These are phyloP conservation scores for Pseudocercospora pini-densiflorae DNA, from an alignment of 2,329 filamentous ascomycete species.

Conservation along the genomic window DNA sequence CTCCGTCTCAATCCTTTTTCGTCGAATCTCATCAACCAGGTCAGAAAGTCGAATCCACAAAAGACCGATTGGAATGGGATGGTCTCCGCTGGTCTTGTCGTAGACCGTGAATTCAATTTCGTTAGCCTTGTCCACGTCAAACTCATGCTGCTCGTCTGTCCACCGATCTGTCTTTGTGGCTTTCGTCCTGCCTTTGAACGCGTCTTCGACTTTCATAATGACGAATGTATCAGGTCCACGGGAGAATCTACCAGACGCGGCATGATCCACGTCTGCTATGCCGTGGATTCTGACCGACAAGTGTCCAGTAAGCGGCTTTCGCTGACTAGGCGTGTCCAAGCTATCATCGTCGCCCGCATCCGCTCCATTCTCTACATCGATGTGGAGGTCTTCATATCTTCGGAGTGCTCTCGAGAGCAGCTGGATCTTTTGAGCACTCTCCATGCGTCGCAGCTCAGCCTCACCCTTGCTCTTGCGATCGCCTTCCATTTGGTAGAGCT, in stretches of 20 bases:
- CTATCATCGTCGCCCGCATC: slow-evolving; percentile 79
- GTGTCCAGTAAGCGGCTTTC: slow-evolving; percentile 93
- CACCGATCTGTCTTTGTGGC: slow-evolving; percentile 85
- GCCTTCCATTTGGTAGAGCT: slow-evolving; percentile 95
- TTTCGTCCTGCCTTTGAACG: slow-evolving; percentile 84
- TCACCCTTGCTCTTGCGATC: slow-evolving; percentile 95
- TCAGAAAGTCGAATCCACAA: slow-evolving; percentile 97
- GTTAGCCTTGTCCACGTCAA: slow-evolving; percentile 97
- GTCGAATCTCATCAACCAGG: slow-evolving; percentile 94
- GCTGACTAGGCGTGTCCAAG: slow-evolving; percentile 90
- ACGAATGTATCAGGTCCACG: slow-evolving; percentile 94
- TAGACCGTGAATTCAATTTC: slow-evolving; percentile 98
- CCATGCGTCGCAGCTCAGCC: slow-evolving; percentile 83
- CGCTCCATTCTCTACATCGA: slow-evolving; percentile 67
- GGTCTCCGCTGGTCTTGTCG: slow-evolving; percentile 81
- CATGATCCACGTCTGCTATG: slow-evolving; percentile 94
- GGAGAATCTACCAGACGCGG: slow-evolving; percentile 78
- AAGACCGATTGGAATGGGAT: slow-evolving; percentile 90
- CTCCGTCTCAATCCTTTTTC: slow-evolving; percentile 96
- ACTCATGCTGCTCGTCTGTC: slow-evolving; percentile 87
- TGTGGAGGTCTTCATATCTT: slow-evolving; percentile 95
- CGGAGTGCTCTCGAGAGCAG: slow-evolving; percentile 94
- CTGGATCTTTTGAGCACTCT: slow-evolving; percentile 98
- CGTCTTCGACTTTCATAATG: slow-evolving; percentile 95
- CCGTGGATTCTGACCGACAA: slow-evolving; percentile 84